These are phyloP conservation scores for Picochlorum sp. DNA, from an alignment of 139 green algal genomes.

Conservation along the genomic window DNA sequence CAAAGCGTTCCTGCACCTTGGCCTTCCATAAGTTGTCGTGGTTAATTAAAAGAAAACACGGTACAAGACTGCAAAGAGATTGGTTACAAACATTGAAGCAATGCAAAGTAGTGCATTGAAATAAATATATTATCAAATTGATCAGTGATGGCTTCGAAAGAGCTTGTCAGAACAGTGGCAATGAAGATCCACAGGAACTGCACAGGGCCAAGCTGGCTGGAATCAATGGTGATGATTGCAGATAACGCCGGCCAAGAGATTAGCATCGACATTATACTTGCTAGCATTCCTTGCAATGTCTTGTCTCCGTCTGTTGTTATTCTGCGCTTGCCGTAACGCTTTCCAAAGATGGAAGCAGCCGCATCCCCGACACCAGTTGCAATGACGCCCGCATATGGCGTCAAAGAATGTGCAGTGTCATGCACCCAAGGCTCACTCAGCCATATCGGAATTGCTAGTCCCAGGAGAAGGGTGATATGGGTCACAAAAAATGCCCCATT, in stretches of 20 bases:
- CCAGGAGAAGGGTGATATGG: conserved; percentile 67
- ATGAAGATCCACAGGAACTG: conserved; percentile 17
- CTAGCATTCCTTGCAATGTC: conserved; percentile 58
- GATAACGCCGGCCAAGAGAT: conserved; percentile 24
- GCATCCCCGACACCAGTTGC: conserved; percentile 23
- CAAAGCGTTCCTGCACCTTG: neutral
- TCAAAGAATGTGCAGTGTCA: conserved; percentile 2
- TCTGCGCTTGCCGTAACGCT: conserved; percentile 13
- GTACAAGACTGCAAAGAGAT: neutral
- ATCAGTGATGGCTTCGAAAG: conserved; percentile 59
- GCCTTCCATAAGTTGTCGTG: neutral
- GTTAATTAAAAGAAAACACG: neutral
- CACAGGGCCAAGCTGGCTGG: neutral
- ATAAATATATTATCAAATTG: conserved; percentile 79
- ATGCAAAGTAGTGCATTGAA: conserved; percentile 39
- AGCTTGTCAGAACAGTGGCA: conserved; percentile 31
- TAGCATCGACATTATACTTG: conserved; percentile 34
- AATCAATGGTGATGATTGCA: neutral
- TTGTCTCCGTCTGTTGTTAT: conserved; percentile 39
- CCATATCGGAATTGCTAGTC: conserved; percentile 63
- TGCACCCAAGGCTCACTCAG: conserved; percentile 2
- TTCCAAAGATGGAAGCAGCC: conserved; percentile 39
- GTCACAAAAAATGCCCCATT: conserved; percentile 45
- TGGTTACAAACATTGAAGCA: conserved; percentile 23
- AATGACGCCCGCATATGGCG: conserved; percentile 40